Conservation (phyloP, 495 filamentous ascomycete species). For the Glutinoglossum americanum region DNA sequence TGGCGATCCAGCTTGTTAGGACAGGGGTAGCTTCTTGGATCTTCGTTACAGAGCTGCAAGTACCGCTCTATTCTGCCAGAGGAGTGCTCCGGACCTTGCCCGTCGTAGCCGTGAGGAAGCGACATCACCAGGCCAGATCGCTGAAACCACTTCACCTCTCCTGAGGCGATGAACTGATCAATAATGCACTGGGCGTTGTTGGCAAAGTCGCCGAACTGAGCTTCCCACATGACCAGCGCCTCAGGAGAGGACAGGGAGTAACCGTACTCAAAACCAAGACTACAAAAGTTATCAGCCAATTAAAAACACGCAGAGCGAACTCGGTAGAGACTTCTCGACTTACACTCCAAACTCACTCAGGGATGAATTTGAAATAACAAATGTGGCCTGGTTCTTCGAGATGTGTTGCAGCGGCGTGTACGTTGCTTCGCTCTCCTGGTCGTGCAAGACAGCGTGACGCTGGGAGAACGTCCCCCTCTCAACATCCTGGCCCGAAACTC, state of each 20-base stretch:
- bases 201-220: slow-evolving; percentile 97
- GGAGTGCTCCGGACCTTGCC: slow-evolving; percentile 95
- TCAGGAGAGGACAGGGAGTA: slow-evolving; percentile 94
- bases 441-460: slow-evolving; percentile 89
- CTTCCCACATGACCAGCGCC: slow-evolving; percentile 96
- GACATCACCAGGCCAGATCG: slow-evolving; percentile 86
- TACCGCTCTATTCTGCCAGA: slow-evolving; percentile 95
- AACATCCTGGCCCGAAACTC: slow-evolving; percentile 94
- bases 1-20: slow-evolving; percentile 82
- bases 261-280: slow-evolving; percentile 93
- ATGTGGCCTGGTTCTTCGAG: slow-evolving; percentile 71
- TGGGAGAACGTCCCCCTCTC: slow-evolving; percentile 99
- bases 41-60: slow-evolving; percentile 93
- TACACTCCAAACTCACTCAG: slow-evolving; percentile 80
- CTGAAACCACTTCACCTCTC: slow-evolving; percentile 96
- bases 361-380: slow-evolving; percentile 94
- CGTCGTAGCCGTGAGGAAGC: slow-evolving; percentile 92
- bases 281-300: slow-evolving; percentile 15
- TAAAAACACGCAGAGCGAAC: background rate
- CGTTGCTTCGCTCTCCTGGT: slow-evolving; percentile 79
- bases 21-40: slow-evolving; percentile 76
- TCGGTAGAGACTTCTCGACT: slow-evolving; percentile 13
- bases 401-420: slow-evolving; percentile 86
- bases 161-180: slow-evolving; percentile 95
- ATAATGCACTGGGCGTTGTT: slow-evolving; percentile 99